Percentiles rank a stretch among this genome's conserved stretches.
Evolutionary conservation across 805 yeast species (phyloP).

Genomic region (Saccharomycopsis vini): DNA sequence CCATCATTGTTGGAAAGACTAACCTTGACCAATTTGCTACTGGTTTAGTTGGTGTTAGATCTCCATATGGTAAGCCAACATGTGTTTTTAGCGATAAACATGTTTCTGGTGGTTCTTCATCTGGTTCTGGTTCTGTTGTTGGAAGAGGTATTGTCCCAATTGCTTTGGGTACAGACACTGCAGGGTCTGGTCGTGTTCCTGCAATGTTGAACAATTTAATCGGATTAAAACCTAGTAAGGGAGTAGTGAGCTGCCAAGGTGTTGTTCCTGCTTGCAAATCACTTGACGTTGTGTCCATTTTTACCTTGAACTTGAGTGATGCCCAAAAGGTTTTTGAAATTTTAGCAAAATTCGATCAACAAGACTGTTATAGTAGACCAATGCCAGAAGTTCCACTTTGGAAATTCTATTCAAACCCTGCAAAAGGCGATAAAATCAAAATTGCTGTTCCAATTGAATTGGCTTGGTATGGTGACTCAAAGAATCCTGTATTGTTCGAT

Average conservation of each 20-base stretch:
- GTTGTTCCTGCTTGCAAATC: slow-evolving; percentile 98
- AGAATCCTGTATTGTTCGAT: slow-evolving; percentile 60
- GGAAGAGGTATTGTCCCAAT: slow-evolving; percentile 85
- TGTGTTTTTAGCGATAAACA: slow-evolving; percentile 67
- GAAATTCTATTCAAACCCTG: slow-evolving; percentile 50
- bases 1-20: slow-evolving; percentile 87
- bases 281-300: slow-evolving; percentile 84
- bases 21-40: slow-evolving; percentile 97
- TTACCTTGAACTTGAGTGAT: slow-evolving; percentile 67
- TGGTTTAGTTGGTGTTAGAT: slow-evolving; percentile 89
- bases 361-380: slow-evolving; percentile 74
- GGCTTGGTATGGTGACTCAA: slow-evolving; percentile 56
- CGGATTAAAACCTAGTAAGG: slow-evolving; percentile 90
- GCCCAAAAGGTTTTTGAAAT: slow-evolving; percentile 71
- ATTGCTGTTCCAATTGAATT: slow-evolving; percentile 71
- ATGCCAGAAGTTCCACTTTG: slow-evolving; percentile 59
- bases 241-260: slow-evolving; percentile 77
- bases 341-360: slow-evolving; percentile 62
- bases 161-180: slow-evolving; percentile 92
- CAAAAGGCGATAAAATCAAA: slow-evolving; percentile 15
- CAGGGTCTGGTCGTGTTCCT: slow-evolving; percentile 97
- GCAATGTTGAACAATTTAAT: slow-evolving; percentile 87
- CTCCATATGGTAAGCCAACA: slow-evolving; percentile 88
- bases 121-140: slow-evolving; percentile 91
- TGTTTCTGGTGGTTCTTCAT: slow-evolving; percentile 92